A percentile compares a stretch with the other conserved stretches of the same genome.
Evolutionary conservation across 352 stramenopile species (phyloP).

Genomic region (Globisporangium paddicum): DNA sequence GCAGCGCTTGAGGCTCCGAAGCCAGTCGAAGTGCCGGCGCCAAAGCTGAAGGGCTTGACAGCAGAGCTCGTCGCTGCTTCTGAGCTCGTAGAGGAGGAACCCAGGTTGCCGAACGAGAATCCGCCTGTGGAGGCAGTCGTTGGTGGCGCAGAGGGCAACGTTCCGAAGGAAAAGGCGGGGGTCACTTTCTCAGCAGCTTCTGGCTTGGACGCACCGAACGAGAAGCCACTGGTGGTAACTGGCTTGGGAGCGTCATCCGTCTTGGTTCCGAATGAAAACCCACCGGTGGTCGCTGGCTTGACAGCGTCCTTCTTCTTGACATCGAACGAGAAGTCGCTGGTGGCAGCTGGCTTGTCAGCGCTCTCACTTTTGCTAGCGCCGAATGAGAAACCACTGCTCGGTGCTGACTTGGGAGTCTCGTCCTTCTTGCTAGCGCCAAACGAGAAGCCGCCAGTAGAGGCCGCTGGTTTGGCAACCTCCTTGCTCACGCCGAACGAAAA

Average conservation of each 20-base stretch:
- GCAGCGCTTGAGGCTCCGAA: slow-evolving; percentile 15
- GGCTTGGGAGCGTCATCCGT: slow-evolving; percentile 11
- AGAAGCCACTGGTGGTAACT: slow-evolving; percentile 21
- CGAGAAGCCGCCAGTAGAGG: slow-evolving; percentile 29
- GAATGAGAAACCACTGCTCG: slow-evolving; percentile 49
- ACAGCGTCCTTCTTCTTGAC: slow-evolving; percentile 13
- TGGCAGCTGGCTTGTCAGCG: slow-evolving; percentile 5
- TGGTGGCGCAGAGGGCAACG: neutral
- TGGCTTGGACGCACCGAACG: slow-evolving; percentile 17
- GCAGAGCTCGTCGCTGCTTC: neutral
- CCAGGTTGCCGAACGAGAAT: slow-evolving; percentile 12
- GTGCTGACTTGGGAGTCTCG: no score
- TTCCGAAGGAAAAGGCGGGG: neutral
- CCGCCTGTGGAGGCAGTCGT: neutral
- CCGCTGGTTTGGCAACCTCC: slow-evolving; percentile 9
- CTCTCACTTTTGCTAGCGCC: slow-evolving; percentile 11
- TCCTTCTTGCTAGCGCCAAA: slow-evolving; percentile 24
- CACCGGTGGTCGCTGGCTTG: slow-evolving; percentile 11
- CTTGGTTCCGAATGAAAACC: slow-evolving; percentile 41
- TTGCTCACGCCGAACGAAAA: slow-evolving; percentile 33
- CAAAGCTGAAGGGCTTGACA: slow-evolving; percentile 34
- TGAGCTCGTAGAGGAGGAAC: neutral
- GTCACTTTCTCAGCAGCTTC: neutral
- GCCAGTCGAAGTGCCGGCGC: neutral
- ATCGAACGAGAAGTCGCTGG: slow-evolving; percentile 40